Conservation (phyloP, 176 grass and related monocot species). For the Alopecurus myosuroides region DNA sequence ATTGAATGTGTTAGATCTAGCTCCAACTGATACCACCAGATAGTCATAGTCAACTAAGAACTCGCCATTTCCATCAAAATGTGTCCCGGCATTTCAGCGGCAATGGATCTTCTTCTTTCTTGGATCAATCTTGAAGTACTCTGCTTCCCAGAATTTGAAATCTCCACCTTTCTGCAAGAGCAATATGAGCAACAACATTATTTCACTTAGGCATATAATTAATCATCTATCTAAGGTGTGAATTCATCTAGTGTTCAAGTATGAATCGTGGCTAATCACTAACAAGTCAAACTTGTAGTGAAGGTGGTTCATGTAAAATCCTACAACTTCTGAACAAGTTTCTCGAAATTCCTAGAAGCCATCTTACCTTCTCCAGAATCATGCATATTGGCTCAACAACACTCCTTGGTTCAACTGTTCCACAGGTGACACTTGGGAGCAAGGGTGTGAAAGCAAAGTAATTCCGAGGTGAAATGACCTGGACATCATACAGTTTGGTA, state of each 20-base stretch:
- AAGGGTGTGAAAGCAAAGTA: conserved; percentile 87
- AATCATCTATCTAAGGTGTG: neutral
- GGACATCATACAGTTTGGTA: conserved; percentile 68
- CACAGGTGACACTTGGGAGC: too few species aligned
- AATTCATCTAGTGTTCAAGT: neutral
- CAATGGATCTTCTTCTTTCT: conserved; percentile 75
- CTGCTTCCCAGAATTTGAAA: conserved; percentile 90
- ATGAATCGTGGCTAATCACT: neutral
- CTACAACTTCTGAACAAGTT: neutral
- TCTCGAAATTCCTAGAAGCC: neutral
- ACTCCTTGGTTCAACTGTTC: conserved; percentile 88
- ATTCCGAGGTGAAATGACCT: conserved; percentile 88
- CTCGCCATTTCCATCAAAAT: conserved; percentile 77
- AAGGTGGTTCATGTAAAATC: neutral
- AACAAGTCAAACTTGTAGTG: neutral
- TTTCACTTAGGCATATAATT: neutral
- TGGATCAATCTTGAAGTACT: conserved; percentile 88
- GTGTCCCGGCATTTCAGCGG: conserved; percentile 53
- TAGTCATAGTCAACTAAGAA: conserved; percentile 86
- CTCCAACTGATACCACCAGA: conserved; percentile 75
- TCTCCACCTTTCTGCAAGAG: conserved; percentile 73
- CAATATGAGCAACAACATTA: neutral
- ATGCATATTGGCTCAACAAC: conserved; percentile 83
- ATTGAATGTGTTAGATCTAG: conserved; percentile 78
- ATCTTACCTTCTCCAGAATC: conserved; percentile 69